Conservation (phyloP, 805 yeast genomes). For the Saturnispora mendoncae region DNA sequence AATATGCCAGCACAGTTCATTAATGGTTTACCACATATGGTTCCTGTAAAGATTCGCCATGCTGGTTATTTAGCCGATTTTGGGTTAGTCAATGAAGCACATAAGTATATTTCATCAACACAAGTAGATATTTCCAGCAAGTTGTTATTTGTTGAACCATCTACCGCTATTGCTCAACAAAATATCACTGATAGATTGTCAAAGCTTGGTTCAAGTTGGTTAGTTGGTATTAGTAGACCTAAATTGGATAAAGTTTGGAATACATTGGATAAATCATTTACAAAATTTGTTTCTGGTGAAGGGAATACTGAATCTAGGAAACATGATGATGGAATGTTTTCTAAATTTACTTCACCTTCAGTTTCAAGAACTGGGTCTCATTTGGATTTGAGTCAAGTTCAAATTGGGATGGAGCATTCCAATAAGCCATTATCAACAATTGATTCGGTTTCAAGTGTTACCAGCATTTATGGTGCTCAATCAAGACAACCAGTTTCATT, state of each 20-base stretch:
- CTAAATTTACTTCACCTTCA: constrained; percentile 55
- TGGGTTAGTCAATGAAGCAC: constrained; percentile 50
- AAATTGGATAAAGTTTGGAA: constrained; percentile 74
- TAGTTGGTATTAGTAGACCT: constrained; percentile 42
- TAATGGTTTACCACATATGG: constrained; percentile 38
- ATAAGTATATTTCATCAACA: constrained; percentile 51
- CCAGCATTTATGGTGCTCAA: constrained; percentile 1
- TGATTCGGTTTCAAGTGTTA: not conserved
- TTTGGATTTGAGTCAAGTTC: constrained; percentile 24
- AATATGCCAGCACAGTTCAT: constrained; percentile 30
- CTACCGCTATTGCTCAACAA: constrained; percentile 28
- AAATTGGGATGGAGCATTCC: not conserved
- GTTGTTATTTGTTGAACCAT: constrained; percentile 29
- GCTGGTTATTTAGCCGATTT: constrained; percentile 63
- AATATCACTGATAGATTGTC: constrained; percentile 39
- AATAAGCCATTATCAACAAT: not conserved
- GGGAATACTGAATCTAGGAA: constrained; percentile 37
- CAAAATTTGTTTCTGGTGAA: constrained; percentile 80
- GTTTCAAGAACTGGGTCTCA: constrained; percentile 49
- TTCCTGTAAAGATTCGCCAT: constrained; percentile 55
- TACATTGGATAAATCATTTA: constrained; percentile 70
- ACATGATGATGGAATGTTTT: constrained; percentile 49
- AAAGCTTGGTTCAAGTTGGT: constrained; percentile 56
- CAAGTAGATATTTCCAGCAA: constrained; percentile 31
- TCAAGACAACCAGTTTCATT: not conserved